Percentiles rank a stretch among this genome's conserved stretches.
Conservation (phyloP, 164 flowering plant species). For the Stephania japonica region DNA sequence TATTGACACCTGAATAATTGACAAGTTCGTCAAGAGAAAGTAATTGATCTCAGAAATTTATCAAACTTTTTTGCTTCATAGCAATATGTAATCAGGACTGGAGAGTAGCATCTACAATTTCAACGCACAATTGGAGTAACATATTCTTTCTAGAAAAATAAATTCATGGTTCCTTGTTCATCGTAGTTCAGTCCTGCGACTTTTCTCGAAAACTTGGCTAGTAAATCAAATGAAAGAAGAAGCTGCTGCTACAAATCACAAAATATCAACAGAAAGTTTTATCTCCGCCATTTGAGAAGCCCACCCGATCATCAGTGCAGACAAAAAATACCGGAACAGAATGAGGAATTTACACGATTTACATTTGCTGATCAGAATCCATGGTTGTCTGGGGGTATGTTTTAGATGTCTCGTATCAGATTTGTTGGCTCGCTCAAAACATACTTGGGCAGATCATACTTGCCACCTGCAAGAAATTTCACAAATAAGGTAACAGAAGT, state of each 20-base stretch:
- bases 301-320: not conserved
- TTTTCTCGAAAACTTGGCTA: constrained; percentile 7
- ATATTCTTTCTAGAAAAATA: not conserved
- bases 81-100: not conserved
- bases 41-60: not conserved
- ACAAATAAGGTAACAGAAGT: not conserved
- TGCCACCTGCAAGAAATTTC: constrained; percentile 59
- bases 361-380: constrained; percentile 27
- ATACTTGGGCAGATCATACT: constrained; percentile 82
- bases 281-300: constrained; percentile 7
- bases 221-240: not conserved
- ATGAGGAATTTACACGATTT: constrained; percentile 44
- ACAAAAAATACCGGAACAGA: constrained; percentile 2
- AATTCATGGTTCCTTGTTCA: constrained; percentile 11
- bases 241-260: not conserved
- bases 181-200: not conserved
- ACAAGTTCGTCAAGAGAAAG: not conserved
- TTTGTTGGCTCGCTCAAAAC: constrained; percentile 89
- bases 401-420: constrained; percentile 47
- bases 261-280: not conserved
- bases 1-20: not conserved
- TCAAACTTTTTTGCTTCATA: not conserved
- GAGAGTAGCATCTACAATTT: not conserved
- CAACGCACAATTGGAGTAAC: not conserved
- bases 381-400: constrained; percentile 6